Evolutionary conservation across 23 red algal species (phyloP).

Genomic region (Gracilaria caudata): DNA sequence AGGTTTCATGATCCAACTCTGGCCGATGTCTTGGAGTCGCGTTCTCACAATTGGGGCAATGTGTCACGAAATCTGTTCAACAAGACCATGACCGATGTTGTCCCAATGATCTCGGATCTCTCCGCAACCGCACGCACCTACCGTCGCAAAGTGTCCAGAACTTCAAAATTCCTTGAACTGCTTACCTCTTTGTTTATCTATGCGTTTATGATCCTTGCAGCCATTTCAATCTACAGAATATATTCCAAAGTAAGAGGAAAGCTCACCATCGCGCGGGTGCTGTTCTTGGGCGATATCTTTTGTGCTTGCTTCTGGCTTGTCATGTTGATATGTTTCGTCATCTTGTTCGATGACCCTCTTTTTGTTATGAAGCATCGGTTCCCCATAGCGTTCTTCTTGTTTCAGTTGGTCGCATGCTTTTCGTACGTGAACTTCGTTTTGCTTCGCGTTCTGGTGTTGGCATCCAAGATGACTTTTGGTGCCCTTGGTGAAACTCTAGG

Average conservation of each 20-base stretch:
- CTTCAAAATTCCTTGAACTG: conserved; percentile 63
- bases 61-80: conserved; percentile 73
- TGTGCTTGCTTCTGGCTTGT: conserved; percentile 76
- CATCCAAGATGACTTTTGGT: conserved; percentile 73
- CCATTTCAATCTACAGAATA: conserved; percentile 35
- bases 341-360: conserved; percentile 75
- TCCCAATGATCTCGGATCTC: conserved; percentile 56
- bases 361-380: conserved; percentile 63
- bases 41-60: conserved; percentile 68
- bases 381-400: conserved; percentile 69
- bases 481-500: conserved; percentile 76
- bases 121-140: conserved; percentile 53
- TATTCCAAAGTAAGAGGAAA: conserved; percentile 61
- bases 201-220: conserved; percentile 49
- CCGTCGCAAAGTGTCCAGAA: conserved; percentile 52
- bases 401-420: conserved; percentile 74
- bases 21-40: conserved; percentile 69
- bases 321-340: conserved; percentile 58
- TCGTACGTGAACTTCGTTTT: conserved; percentile 77
- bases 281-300: conserved; percentile 76
- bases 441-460: conserved; percentile 74
- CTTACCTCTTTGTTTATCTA: conserved; percentile 70
- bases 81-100: conserved; percentile 71
- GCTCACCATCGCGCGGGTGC: conserved; percentile 66
- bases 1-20: conserved; percentile 68